Conservation (phyloP, 169 alveolate species). For the Plasmodium coatneyi region DNA sequence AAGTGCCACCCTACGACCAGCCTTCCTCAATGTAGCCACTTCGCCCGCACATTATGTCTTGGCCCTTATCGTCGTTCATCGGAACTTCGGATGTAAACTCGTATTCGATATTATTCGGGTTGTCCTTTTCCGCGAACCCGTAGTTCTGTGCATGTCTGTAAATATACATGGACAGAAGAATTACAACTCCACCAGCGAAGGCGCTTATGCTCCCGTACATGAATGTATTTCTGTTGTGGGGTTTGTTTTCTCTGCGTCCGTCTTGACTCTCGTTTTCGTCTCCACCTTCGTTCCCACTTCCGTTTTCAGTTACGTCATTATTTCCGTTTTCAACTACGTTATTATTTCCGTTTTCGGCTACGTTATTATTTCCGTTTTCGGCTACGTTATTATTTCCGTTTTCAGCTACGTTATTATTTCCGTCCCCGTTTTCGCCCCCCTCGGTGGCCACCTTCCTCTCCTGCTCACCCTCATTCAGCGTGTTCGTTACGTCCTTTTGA, state of each 20-base stretch:
- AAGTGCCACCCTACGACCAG: conserved; percentile 13
- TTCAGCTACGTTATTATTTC: neutral
- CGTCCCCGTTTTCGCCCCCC: neutral
- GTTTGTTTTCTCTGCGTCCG: neutral
- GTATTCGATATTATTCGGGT: conserved; percentile 4
- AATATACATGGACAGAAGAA: conserved; percentile 16
- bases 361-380: neutral
- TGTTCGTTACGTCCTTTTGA: conserved; percentile 24
- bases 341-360: neutral
- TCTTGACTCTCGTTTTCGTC: neutral
- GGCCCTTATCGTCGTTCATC: conserved; percentile 11
- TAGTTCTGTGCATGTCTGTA: neutral
- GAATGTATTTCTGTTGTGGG: neutral
- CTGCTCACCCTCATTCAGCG: neutral
- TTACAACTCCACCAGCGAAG: conserved; percentile 40
- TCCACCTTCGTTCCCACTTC: neutral
- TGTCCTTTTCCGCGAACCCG: neutral
- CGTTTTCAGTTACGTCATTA: neutral
- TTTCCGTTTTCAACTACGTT: no score
- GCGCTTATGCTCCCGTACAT: conserved; percentile 31
- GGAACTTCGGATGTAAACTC: neutral
- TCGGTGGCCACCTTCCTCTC: neutral
- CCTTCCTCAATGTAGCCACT: conserved; percentile 28
- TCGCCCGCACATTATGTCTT: conserved; percentile 4
- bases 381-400: neutral